Conservation (phyloP, 202 grass and related monocot genomes). For the Schoenoplectus triqueter region DNA sequence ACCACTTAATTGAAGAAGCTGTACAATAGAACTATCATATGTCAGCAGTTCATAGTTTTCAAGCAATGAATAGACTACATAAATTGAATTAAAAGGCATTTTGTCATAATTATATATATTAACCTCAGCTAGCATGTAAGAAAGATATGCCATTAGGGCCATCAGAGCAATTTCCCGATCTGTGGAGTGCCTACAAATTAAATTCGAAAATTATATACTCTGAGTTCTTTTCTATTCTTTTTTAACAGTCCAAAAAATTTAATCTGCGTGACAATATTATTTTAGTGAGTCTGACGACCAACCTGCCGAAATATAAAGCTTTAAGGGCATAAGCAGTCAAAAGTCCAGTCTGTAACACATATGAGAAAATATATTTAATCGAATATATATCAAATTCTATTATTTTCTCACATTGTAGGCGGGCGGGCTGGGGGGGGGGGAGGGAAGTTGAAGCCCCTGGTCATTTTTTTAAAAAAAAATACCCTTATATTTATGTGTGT, state of each 20-base stretch:
- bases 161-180: constrained; percentile 88
- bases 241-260: constrained; percentile 9
- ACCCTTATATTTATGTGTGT: no score
- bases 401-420: not conserved
- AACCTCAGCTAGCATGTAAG: constrained; percentile 92
- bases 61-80: not conserved
- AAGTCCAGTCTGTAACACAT: constrained; percentile 67
- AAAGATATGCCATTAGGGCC: constrained; percentile 91
- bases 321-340: constrained; percentile 86
- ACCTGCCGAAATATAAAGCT: constrained; percentile 88
- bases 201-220: constrained; percentile 29
- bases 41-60: not conserved
- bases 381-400: constrained; percentile 13
- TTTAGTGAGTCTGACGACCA: constrained; percentile 28
- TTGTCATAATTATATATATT: constrained; percentile 7
- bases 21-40: constrained; percentile 23
- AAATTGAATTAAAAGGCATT: constrained; percentile 14
- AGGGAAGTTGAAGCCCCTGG: no score
- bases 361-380: constrained; percentile 27
- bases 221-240: constrained; percentile 1
- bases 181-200: constrained; percentile 79
- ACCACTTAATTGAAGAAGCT: constrained; percentile 70
- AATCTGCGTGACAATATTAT: not conserved
- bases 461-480: no score
- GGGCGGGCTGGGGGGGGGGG: no score